Conservation (phyloP, 129 eudicot species). For the Tagetes erecta region DNA sequence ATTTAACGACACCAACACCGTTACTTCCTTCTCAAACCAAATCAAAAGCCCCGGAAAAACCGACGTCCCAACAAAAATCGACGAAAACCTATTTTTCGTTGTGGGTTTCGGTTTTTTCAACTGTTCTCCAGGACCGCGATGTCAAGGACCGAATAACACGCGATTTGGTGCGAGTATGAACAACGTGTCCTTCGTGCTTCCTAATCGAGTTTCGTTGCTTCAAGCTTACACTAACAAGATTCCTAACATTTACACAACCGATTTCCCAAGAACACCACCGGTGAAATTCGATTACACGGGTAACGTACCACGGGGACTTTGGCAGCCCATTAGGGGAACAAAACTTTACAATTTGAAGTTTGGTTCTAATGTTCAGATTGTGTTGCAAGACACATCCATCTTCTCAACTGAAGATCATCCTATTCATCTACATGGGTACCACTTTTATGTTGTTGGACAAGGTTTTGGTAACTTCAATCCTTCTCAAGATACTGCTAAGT, state of each 20-base stretch:
- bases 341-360: slow-evolving; percentile 53
- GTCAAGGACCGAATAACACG: slow-evolving; percentile 79
- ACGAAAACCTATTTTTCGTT: slow-evolving; percentile 48
- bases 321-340: slow-evolving; percentile 65
- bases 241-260: slow-evolving; percentile 59
- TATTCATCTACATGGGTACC: slow-evolving; percentile 69
- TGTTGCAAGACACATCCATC: slow-evolving; percentile 62
- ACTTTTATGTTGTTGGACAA: slow-evolving; percentile 61
- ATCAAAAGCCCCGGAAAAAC: slow-evolving; percentile 50
- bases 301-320: slow-evolving; percentile 56
- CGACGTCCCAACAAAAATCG: slow-evolving; percentile 51
- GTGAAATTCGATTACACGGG: slow-evolving; percentile 68
- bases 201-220: slow-evolving; percentile 48
- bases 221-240: slow-evolving; percentile 66
- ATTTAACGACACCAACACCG: slow-evolving; percentile 70
- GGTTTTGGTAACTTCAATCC: slow-evolving; percentile 73
- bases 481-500: slow-evolving; percentile 40
- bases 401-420: slow-evolving; percentile 60
- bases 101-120: slow-evolving; percentile 62
- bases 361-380: slow-evolving; percentile 60
- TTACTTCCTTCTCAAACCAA: slow-evolving; percentile 47
- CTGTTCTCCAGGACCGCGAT: slow-evolving; percentile 61
- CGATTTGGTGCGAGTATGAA: slow-evolving; percentile 82
- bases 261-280: slow-evolving; percentile 62
- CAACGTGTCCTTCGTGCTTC: slow-evolving; percentile 67